Conservation (phyloP, 1,284 basidiomycete genomes). For the Marasmius oreades region DNA sequence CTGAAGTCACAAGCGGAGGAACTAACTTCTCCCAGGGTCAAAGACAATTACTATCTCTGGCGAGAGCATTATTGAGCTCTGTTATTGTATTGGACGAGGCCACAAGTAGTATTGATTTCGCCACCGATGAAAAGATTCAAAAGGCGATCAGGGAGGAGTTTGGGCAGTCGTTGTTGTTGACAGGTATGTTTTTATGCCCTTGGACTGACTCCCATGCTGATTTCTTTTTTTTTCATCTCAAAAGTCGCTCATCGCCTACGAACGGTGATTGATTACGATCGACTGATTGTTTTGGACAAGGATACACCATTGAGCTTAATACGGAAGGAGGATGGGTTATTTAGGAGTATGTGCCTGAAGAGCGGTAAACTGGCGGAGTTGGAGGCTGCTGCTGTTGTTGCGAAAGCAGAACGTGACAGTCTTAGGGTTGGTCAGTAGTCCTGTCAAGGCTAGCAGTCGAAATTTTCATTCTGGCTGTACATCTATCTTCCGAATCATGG, state of each 20-base stretch:
- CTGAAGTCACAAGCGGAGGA: constrained; percentile 75
- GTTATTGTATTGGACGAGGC: constrained; percentile 86
- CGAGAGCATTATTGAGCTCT: constrained; percentile 70
- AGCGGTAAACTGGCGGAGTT: constrained; percentile 76
- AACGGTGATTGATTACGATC: constrained; percentile 77
- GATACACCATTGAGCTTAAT: constrained; percentile 81
- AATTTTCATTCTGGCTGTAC: too few relatives aligned
- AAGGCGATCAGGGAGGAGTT: constrained; percentile 80
- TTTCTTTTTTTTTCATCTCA: not conserved
- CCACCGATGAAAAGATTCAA: constrained; percentile 78
- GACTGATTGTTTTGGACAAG: constrained; percentile 78
- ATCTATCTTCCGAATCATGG: too few relatives aligned
- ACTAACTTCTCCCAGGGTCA: constrained; percentile 86
- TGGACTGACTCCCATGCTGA: not conserved
- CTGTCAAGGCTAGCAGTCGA: too few relatives aligned
- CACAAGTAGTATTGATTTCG: constrained; percentile 74
- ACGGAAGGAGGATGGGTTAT: constrained; percentile 68
- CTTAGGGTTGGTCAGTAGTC: too few relatives aligned
- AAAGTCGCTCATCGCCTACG: constrained; percentile 67
- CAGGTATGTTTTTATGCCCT: constrained; percentile 34
- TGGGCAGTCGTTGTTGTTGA: constrained; percentile 53
- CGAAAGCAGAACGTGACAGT: constrained; percentile 35
- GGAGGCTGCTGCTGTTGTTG: constrained; percentile 50
- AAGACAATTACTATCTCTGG: constrained; percentile 79
- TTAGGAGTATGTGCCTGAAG: constrained; percentile 79